These are phyloP conservation scores for Malus hybrid DNA, from an alignment of 331 rosid species.

Conservation along the genomic window DNA sequence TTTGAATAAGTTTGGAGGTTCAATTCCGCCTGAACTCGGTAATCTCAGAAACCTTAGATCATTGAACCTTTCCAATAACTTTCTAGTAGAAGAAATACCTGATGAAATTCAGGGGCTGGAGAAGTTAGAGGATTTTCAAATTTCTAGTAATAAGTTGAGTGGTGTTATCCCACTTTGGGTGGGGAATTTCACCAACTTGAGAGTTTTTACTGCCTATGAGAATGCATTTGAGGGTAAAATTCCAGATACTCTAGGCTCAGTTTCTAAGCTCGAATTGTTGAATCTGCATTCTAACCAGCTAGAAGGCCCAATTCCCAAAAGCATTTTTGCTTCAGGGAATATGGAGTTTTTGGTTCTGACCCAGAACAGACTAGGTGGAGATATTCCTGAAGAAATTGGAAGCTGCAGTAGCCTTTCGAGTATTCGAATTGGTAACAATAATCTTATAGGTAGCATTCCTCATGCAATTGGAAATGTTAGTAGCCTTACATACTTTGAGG, in stretches of 20 bases:
- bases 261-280: slow-evolving; percentile 60
- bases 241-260: slow-evolving; percentile 69
- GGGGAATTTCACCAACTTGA: slow-evolving; percentile 72
- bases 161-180: slow-evolving; percentile 81
- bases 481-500: slow-evolving; percentile 97
- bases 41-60: slow-evolving; percentile 66
- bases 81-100: slow-evolving; percentile 73
- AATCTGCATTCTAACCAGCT: slow-evolving; percentile 89
- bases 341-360: slow-evolving; percentile 80
- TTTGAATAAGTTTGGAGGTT: slow-evolving; percentile 71
- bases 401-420: slow-evolving; percentile 72
- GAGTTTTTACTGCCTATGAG: slow-evolving; percentile 86
- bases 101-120: slow-evolving; percentile 56
- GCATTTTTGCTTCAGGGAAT: slow-evolving; percentile 76
- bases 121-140: slow-evolving; percentile 65
- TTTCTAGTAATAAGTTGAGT: slow-evolving; percentile 73
- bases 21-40: slow-evolving; percentile 64
- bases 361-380: slow-evolving; percentile 68
- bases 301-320: slow-evolving; percentile 74
- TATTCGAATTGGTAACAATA: slow-evolving; percentile 78
- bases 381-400: slow-evolving; percentile 74
- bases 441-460: slow-evolving; percentile 65
- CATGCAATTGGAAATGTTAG: slow-evolving; percentile 77
- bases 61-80: slow-evolving; percentile 79
- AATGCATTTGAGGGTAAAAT: slow-evolving; percentile 64